Percentiles rank a stretch among this genome's conserved stretches.
Conservation (phyloP, 306 rosid genomes). For the Trifolium repens region DNA sequence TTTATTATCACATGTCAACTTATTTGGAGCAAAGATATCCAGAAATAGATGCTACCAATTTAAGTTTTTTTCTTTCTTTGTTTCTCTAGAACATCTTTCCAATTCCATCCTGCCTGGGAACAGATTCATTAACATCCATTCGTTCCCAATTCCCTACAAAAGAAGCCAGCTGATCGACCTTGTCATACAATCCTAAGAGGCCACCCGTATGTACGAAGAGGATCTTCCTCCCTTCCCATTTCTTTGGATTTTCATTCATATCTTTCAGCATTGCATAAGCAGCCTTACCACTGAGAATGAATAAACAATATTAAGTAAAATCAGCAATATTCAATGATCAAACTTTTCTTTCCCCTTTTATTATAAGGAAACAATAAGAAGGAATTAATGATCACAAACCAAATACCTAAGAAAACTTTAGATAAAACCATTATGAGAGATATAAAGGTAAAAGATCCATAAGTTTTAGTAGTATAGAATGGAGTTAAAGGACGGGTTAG, state of each 20-base stretch:
- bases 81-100: slow-evolving; percentile 78
- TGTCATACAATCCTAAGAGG: slow-evolving; percentile 85
- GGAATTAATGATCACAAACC: slow-evolving; percentile 1
- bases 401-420: background rate
- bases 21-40: background rate
- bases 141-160: slow-evolving; percentile 71
- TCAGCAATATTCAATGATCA: slow-evolving; percentile 21
- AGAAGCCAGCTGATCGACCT: slow-evolving; percentile 74
- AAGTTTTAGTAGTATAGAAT: background rate
- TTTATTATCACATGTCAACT: no score
- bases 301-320: slow-evolving; percentile 34
- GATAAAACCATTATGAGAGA: background rate
- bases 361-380: slow-evolving; percentile 17
- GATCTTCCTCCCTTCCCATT: slow-evolving; percentile 95
- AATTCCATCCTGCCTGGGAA: slow-evolving; percentile 71
- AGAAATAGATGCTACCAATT: slow-evolving; percentile 22
- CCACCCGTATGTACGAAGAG: slow-evolving; percentile 97
- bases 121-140: slow-evolving; percentile 77
- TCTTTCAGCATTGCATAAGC: slow-evolving; percentile 77
- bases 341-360: background rate
- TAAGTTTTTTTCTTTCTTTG: slow-evolving; percentile 20
- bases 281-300: slow-evolving; percentile 77
- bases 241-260: slow-evolving; percentile 71
- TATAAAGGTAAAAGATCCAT: background rate
- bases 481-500: no score